Evolutionary conservation across 495 filamentous ascomycete species (phyloP).

Genomic region (Penicillium tannophilum): DNA sequence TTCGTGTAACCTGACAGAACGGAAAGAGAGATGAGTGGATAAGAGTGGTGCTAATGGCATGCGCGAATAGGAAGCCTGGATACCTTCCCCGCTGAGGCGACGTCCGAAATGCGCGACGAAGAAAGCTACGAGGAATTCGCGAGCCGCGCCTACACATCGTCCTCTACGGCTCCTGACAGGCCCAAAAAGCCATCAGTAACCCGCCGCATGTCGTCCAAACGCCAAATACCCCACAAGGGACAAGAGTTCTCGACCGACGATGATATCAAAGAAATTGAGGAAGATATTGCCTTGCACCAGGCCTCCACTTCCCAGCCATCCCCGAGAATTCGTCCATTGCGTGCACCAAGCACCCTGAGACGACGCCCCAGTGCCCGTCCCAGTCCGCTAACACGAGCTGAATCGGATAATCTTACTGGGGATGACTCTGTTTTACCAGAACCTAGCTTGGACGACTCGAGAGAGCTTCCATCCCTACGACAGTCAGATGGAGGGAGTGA

Average conservation of each 20-base stretch:
- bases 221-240: constrained; percentile 72
- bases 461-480: constrained; percentile 30
- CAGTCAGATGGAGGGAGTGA: constrained; percentile 28
- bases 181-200: constrained; percentile 71
- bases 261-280: constrained; percentile 79
- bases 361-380: constrained; percentile 63
- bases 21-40: not conserved
- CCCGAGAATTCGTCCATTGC: constrained; percentile 41
- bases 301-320: constrained; percentile 36
- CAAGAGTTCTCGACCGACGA: constrained; percentile 95
- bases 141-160: constrained; percentile 38
- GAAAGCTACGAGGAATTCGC: constrained; percentile 39
- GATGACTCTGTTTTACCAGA: constrained; percentile 43
- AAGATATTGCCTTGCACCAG: constrained; percentile 45
- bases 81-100: constrained; percentile 24
- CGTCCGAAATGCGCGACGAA: constrained; percentile 30
- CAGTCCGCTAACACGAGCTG: constrained; percentile 58
- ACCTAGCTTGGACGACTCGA: constrained; percentile 25
- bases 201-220: constrained; percentile 73
- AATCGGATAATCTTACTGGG: constrained; percentile 55
- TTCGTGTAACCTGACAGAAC: constrained; percentile 20
- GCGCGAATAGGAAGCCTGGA: constrained; percentile 40
- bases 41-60: constrained; percentile 14
- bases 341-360: constrained; percentile 61
- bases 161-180: constrained; percentile 60